Conservation (phyloP, 164 flowering plant species). For the Santalum album region DNA sequence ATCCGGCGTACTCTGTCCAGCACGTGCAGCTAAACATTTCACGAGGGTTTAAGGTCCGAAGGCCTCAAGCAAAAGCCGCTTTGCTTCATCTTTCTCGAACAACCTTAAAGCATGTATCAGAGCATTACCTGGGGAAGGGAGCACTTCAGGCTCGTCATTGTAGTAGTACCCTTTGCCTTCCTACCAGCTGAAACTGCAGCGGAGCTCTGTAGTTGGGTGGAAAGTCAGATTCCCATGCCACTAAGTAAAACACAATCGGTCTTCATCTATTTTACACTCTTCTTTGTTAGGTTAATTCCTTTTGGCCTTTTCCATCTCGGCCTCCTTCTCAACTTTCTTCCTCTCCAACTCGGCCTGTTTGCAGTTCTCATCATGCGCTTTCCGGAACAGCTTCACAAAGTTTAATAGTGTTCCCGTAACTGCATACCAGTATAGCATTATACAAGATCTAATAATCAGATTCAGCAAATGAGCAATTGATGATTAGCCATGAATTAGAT, state of each 20-base stretch:
- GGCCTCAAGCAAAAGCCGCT: conserved; percentile 13
- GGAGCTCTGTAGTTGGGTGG: conserved; percentile 3
- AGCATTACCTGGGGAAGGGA: conserved; percentile 9
- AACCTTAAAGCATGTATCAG: conserved; percentile 12
- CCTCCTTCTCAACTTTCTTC: conserved; percentile 87
- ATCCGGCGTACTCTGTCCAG: not conserved
- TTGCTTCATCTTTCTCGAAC: conserved; percentile 6
- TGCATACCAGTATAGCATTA: conserved; percentile 27
- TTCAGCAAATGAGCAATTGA: not conserved
- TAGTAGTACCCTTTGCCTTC: conserved; percentile 17
- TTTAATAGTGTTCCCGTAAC: conserved; percentile 72
- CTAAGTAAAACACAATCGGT: conserved; percentile 8
- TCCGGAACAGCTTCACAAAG: conserved; percentile 75
- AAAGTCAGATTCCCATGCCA: conserved; percentile 5
- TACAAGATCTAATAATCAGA: not conserved
- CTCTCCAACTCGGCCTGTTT: conserved; percentile 87
- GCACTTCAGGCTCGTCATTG: conserved; percentile 7
- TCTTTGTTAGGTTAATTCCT: conserved; percentile 43
- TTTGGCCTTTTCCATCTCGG: conserved; percentile 79
- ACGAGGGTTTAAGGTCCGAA: conserved; percentile 3
- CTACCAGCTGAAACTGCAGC: not conserved
- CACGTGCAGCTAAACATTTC: not conserved
- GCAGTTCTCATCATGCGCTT: conserved; percentile 81
- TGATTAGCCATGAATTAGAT: too few relatives aligned
- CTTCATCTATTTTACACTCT: conserved; percentile 24